Evolutionary conservation across 768 basidiomycete genomes (phyloP).

Genomic region (Mycena albidolilacea): DNA sequence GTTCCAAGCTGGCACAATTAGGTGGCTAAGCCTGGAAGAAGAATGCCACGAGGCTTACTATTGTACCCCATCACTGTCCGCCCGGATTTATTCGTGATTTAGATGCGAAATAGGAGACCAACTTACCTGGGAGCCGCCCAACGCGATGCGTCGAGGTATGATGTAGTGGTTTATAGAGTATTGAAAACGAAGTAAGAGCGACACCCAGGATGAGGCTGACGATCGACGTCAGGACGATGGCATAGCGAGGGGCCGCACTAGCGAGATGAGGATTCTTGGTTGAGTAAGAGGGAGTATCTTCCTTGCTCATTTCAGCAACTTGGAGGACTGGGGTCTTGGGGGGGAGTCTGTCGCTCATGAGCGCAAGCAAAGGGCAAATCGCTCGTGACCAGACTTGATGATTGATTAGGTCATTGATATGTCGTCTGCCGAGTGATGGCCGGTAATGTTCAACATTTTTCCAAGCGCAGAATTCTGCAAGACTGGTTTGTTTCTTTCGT

Average conservation of each 20-base stretch:
- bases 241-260: conserved; percentile 16
- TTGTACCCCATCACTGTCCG: conserved; percentile 33
- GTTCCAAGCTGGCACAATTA: conserved; percentile 69
- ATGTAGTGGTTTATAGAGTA: conserved; percentile 17
- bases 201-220: conserved; percentile 27
- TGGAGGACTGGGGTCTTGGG: too few species aligned
- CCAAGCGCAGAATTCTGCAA: too few species aligned
- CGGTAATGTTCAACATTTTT: too few species aligned
- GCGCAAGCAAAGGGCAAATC: too few species aligned
- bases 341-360: too few species aligned
- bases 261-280: not conserved
- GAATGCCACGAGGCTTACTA: conserved; percentile 29
- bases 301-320: not conserved
- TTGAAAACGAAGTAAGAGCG: conserved; percentile 24
- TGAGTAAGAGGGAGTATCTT: not conserved
- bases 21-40: not conserved
- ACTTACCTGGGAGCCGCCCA: conserved; percentile 38
- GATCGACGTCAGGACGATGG: conserved; percentile 15
- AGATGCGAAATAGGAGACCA: not conserved
- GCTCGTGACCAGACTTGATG: too few species aligned
- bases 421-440: too few species aligned
- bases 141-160: conserved; percentile 20
- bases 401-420: too few species aligned
- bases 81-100: not conserved
- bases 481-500: too few species aligned